These are phyloP conservation scores for Colletotrichum lini DNA, from an alignment of 2,329 filamentous ascomycete species.

Conservation along the genomic window DNA sequence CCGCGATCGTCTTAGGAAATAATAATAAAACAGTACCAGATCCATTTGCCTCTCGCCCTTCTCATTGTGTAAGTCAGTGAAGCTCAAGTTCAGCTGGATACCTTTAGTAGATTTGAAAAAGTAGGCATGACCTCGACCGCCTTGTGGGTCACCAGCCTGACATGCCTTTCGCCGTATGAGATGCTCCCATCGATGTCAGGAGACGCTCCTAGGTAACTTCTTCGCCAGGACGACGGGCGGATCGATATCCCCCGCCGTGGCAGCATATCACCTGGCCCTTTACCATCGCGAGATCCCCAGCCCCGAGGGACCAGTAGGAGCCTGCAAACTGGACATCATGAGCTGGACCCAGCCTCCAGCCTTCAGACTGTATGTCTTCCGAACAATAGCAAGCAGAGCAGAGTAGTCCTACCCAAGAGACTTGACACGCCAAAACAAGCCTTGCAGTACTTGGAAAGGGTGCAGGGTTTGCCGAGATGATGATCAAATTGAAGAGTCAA, in stretches of 20 bases:
- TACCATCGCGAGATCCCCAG: conserved; percentile 49
- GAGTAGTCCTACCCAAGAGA: too few species aligned
- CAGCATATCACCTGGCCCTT: conserved; percentile 47
- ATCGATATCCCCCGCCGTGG: conserved; percentile 52
- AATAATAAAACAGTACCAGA: not conserved
- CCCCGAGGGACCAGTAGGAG: conserved; percentile 49
- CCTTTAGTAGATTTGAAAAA: not conserved
- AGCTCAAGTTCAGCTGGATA: not conserved
- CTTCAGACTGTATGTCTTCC: not conserved
- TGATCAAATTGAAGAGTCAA: not conserved
- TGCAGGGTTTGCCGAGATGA: conserved; percentile 7
- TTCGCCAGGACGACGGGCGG: conserved; percentile 48
- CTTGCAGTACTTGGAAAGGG: not conserved
- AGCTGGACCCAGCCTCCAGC: conserved; percentile 45
- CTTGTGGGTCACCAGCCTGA: conserved; percentile 2
- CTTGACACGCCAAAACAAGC: not conserved
- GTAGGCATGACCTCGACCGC: conserved; percentile 1
- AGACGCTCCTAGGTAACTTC: too few species aligned
- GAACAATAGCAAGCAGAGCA: not conserved
- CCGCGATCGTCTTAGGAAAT: not conserved
- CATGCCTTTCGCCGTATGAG: not conserved
- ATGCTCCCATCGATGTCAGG: not conserved
- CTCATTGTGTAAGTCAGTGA: too few species aligned
- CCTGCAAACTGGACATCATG: conserved; percentile 49
- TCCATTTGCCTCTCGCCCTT: not conserved